A percentile compares a stretch with the other conserved stretches of the same genome.
phyloP scores from a whole-genome alignment of 192 early-diverging fungal species.

The Coemansia sp. region DNA sequence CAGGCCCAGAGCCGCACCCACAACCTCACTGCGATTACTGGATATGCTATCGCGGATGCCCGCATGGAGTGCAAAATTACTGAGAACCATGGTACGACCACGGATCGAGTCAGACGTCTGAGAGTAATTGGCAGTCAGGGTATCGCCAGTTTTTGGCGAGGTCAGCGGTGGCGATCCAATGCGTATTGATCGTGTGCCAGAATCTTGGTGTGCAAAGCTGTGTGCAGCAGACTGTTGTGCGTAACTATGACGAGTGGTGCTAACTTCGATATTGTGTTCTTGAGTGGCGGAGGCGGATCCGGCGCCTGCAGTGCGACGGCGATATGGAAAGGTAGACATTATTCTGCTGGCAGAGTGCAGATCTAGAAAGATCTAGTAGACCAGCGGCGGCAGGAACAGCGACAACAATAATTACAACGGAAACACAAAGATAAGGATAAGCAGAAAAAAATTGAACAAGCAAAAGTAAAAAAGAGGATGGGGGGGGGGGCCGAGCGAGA shows the following conservation, averaged over 20 bases:
- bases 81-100: conserved; percentile 51
- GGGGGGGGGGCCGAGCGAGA: no score
- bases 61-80: conserved; percentile 20
- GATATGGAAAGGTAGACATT: conserved; percentile 1
- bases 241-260: conserved; percentile 29
- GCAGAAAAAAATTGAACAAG: neutral
- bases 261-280: conserved; percentile 21
- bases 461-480: neutral
- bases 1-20: conserved; percentile 5
- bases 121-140: conserved; percentile 30
- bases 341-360: neutral
- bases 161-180: conserved; percentile 7
- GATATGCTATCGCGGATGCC: conserved; percentile 27
- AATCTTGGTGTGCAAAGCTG: conserved; percentile 23
- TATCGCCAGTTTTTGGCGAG: conserved; percentile 1
- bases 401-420: neutral
- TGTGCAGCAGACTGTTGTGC: neutral
- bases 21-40: conserved; percentile 15
- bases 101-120: conserved; percentile 51
- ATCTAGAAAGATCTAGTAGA: neutral
- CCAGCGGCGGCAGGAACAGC: neutral
- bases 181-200: conserved; percentile 29
- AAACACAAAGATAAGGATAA: neutral
- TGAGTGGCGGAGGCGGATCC: neutral
- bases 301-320: conserved; percentile 15